Percentiles rank a stretch among this genome's conserved stretches.
These are phyloP conservation scores for Trichoderma cornu-damae DNA, from an alignment of 2,329 filamentous ascomycete species.

Conservation along the genomic window DNA sequence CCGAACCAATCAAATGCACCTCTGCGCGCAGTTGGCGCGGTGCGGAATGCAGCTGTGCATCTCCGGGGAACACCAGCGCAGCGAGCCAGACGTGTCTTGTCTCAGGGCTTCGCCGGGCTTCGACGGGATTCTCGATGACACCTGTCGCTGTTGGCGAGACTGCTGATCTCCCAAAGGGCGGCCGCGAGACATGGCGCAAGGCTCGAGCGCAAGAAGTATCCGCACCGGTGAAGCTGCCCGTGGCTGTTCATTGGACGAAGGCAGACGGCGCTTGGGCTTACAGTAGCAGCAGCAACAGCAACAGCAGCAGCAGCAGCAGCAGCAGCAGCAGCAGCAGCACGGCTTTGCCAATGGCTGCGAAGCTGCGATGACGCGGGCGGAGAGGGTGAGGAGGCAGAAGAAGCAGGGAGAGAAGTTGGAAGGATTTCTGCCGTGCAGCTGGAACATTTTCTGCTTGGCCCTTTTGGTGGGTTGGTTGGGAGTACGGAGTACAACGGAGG, in stretches of 20 bases:
- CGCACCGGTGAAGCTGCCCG: conserved; percentile 10
- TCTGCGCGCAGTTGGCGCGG: neutral
- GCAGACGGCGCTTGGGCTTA: neutral
- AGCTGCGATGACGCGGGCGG: neutral
- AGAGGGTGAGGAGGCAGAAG: no score
- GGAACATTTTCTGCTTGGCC: neutral
- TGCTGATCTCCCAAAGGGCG: conserved; percentile 2
- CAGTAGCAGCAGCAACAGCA: no score
- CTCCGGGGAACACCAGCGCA: neutral
- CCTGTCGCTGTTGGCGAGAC: neutral
- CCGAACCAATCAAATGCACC: neutral
- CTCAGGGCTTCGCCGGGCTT: neutral
- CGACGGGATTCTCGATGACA: neutral
- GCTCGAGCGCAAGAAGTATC: neutral
- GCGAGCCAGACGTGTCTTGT: neutral
- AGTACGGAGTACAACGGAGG: no score
- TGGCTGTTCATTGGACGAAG: neutral
- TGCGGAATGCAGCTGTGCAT: neutral
- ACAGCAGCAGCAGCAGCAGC: no score
- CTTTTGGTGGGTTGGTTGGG: no score
- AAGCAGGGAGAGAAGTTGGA: neutral
- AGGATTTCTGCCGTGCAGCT: no score
- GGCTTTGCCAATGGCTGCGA: neutral
- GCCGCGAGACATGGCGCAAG: conserved; percentile 1
- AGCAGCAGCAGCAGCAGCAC: no score